These are phyloP conservation scores for Yamadazyma trypodendri DNA, from an alignment of 1,139 yeast genomes.

Conservation along the genomic window DNA sequence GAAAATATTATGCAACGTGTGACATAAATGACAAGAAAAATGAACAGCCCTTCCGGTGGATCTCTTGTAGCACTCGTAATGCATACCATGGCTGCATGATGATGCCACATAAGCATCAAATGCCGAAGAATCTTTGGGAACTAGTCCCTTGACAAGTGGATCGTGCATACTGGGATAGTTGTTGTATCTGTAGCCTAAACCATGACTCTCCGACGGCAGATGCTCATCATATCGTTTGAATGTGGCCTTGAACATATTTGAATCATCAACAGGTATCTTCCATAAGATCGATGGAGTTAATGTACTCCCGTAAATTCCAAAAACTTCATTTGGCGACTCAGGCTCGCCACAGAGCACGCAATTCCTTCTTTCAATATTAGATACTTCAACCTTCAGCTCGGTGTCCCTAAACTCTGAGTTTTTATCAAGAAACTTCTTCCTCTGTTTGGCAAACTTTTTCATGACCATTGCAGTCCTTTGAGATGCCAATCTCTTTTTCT, in stretches of 20 bases:
- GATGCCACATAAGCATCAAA: slow-evolving; percentile 38
- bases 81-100: slow-evolving; percentile 74
- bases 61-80: slow-evolving; percentile 49
- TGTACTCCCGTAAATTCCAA: slow-evolving; percentile 54
- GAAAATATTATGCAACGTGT: slow-evolving; percentile 46
- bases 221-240: slow-evolving; percentile 28
- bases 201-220: slow-evolving; percentile 19
- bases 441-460: slow-evolving; percentile 42
- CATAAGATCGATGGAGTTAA: slow-evolving; percentile 43
- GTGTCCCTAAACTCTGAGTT: slow-evolving; percentile 22
- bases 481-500: slow-evolving; percentile 40
- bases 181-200: not conserved
- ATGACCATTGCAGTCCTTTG: slow-evolving; percentile 37
- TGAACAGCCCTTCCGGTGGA: slow-evolving; percentile 27
- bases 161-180: not conserved
- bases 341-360: slow-evolving; percentile 72
- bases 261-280: slow-evolving; percentile 39
- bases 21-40: slow-evolving; percentile 65
- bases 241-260: slow-evolving; percentile 18
- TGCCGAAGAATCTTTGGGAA: not conserved
- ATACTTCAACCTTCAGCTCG: slow-evolving; percentile 9
- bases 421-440: slow-evolving; percentile 36
- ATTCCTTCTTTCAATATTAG: slow-evolving; percentile 19
- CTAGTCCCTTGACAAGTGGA: not conserved
- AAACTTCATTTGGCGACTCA: slow-evolving; percentile 41